phyloP scores from a whole-genome alignment of 257 asterid genomes.

The Henckelia pumila region DNA sequence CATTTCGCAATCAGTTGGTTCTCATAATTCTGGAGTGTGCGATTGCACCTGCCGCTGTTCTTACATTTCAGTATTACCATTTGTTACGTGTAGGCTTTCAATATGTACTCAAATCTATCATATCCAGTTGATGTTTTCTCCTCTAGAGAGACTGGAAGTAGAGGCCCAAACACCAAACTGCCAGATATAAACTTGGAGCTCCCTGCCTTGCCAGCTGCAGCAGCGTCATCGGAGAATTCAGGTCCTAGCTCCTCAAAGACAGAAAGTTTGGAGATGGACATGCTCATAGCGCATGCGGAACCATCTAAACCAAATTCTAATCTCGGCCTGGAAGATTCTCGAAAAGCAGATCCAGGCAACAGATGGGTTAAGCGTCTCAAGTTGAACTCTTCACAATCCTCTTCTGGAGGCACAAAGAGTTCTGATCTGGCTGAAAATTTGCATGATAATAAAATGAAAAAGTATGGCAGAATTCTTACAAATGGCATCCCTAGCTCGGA shows the following conservation, averaged over 20 bases:
- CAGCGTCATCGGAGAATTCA: conserved; percentile 31
- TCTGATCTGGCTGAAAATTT: conserved; percentile 31
- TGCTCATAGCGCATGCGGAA: conserved; percentile 44
- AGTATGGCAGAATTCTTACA: conserved; percentile 21
- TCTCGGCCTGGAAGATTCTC: conserved; percentile 17
- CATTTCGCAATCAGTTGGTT: not conserved
- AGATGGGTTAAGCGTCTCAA: conserved; percentile 84
- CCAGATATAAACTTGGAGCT: conserved; percentile 52
- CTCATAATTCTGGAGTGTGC: not conserved
- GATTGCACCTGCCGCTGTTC: not conserved
- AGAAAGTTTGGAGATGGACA: conserved; percentile 73
- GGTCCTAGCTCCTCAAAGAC: conserved; percentile 64
- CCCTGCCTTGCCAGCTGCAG: conserved; percentile 39
- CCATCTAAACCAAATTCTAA: conserved; percentile 35
- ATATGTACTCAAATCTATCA: conserved; percentile 4
- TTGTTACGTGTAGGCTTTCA: conserved; percentile 29
- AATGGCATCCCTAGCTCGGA: conserved; percentile 28
- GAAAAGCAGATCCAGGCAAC: conserved; percentile 40
- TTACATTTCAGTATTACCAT: not conserved
- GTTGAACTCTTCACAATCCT: conserved; percentile 36
- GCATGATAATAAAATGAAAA: conserved; percentile 31
- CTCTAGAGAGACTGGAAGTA: conserved; percentile 28
- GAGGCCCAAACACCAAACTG: conserved; percentile 7
- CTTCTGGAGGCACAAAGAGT: conserved; percentile 41
- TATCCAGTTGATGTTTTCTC: conserved; percentile 15